These are phyloP conservation scores for Ogataea polymorpha DNA, from an alignment of 805 yeast species.

Conservation along the genomic window DNA sequence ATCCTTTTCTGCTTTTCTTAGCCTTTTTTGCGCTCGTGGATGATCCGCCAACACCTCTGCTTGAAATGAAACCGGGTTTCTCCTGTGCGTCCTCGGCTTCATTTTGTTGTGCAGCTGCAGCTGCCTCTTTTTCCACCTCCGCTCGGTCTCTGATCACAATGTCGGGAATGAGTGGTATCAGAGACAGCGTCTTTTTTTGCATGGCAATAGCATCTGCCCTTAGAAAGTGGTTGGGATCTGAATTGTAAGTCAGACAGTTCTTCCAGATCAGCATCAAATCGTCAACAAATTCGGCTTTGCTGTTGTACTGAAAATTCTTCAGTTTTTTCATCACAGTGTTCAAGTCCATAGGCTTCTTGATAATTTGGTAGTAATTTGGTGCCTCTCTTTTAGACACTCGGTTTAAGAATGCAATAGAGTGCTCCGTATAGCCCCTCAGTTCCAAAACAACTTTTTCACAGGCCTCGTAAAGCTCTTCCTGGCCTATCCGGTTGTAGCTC, in stretches of 20 bases:
- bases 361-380: slow-evolving; percentile 88
- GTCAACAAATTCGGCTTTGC: slow-evolving; percentile 88
- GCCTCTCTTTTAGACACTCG: slow-evolving; percentile 98
- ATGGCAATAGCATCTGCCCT: slow-evolving; percentile 92
- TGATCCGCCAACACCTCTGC: slow-evolving; percentile 32
- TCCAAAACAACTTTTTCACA: slow-evolving; percentile 94
- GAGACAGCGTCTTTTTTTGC: slow-evolving; percentile 80
- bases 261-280: slow-evolving; percentile 95
- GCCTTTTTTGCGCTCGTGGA: slow-evolving; percentile 31
- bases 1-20: slow-evolving; percentile 39
- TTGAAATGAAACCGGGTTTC: slow-evolving; percentile 25
- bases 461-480: slow-evolving; percentile 95
- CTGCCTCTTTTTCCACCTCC: slow-evolving; percentile 68
- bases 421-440: slow-evolving; percentile 88
- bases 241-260: slow-evolving; percentile 87
- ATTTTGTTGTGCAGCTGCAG: slow-evolving; percentile 40
- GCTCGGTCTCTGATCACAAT: slow-evolving; percentile 70
- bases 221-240: slow-evolving; percentile 90
- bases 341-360: slow-evolving; percentile 93
- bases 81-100: slow-evolving; percentile 24
- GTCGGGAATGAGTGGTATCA: slow-evolving; percentile 87
- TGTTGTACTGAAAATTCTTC: slow-evolving; percentile 74
- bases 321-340: slow-evolving; percentile 91
- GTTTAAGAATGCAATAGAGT: slow-evolving; percentile 91
- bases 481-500: slow-evolving; percentile 90